Base-by-base conservation (phyloP, 2,329 filamentous ascomycete genomes). In the Stagonosporopsis chrysanthemi region DNA sequence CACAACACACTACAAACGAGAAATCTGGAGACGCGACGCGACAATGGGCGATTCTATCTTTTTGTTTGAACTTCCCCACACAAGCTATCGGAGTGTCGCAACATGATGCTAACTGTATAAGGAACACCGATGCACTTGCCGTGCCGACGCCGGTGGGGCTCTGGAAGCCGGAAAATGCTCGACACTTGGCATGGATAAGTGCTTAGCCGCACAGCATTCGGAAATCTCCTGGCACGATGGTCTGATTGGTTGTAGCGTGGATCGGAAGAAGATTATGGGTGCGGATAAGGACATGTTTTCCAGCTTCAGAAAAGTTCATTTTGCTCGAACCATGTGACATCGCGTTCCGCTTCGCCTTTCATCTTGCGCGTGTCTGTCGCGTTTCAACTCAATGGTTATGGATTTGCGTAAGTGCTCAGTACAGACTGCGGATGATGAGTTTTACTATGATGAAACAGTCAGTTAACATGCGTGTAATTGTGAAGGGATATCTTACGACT, bases 121-220 rank as follows among this genome's bases (percentile, higher is more conserved):
- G 61, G 65, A 58, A 28, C 60, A 58, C 72, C 70, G 70, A 72
- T 36, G 26, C 63, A 70, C 64, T 61, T 74, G 71, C 73, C 73
- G 72, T 57, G 57, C 67, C 66, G 69, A 65, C 64, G 61, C 66
- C 64, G 69, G 68, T 67, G 66, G 65, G 67, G 64, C 58, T 57
- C 53, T 50, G 40, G 7, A 51, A 56, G 33, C 28, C 59, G 64
- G 63, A 64, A 66, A 68, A 65, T 43, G 36, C 64, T 68, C 64
- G 63, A 67, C 65, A 66, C 52, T 31, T 56, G 48, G 47, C 47
- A 50, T 59, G 70, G 70, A 64, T 63, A 62, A 70, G 56, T 17
- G n/a, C 39, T 73, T 69, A 72, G 50, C 70, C 70, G 67, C 47
- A 28, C 24, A 19, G 35, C 17, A 14, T 39, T 49, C 60, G 58